Evolutionary conservation across 352 stramenopile species (phyloP).

Genomic region (Globisporangium spiculum): DNA sequence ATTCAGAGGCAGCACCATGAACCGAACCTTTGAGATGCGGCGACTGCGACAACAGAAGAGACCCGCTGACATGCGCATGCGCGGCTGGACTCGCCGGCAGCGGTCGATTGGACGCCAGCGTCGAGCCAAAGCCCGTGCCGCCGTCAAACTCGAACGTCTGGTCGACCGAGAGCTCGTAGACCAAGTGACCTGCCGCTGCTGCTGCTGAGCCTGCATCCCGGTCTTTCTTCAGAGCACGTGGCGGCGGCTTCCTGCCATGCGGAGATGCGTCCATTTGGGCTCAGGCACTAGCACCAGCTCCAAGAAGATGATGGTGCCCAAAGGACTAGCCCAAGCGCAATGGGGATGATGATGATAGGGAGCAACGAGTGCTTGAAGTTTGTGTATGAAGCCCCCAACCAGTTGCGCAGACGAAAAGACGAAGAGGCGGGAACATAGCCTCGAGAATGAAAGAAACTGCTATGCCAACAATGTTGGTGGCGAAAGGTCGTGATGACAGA

Average conservation of each 20-base stretch:
- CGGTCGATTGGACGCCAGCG: constrained; percentile 56
- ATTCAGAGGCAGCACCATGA: not conserved
- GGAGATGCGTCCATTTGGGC: constrained; percentile 2
- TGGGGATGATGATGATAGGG: not conserved
- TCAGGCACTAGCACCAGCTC: not conserved
- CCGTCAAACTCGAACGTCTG: constrained; percentile 72
- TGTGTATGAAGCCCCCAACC: not conserved
- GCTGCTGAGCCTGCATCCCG: not conserved
- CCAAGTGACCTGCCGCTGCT: constrained; percentile 3
- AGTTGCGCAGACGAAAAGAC: not conserved
- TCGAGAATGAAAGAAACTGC: not conserved
- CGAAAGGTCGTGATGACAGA: not conserved
- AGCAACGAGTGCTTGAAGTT: not conserved
- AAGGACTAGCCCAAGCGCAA: not conserved
- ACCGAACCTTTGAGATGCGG: constrained; percentile 1
- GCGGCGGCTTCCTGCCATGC: not conserved
- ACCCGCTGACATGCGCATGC: constrained; percentile 6
- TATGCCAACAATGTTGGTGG: not conserved
- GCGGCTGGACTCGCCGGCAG: constrained; percentile 32
- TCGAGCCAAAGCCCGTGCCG: constrained; percentile 54
- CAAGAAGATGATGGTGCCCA: no score
- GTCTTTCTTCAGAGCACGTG: constrained; percentile 1
- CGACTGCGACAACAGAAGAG: constrained; percentile 16
- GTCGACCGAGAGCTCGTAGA: constrained; percentile 45
- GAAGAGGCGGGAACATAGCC: not conserved